These are phyloP conservation scores for Canna indica DNA, from an alignment of 176 grass and related monocot species.

Conservation along the genomic window DNA sequence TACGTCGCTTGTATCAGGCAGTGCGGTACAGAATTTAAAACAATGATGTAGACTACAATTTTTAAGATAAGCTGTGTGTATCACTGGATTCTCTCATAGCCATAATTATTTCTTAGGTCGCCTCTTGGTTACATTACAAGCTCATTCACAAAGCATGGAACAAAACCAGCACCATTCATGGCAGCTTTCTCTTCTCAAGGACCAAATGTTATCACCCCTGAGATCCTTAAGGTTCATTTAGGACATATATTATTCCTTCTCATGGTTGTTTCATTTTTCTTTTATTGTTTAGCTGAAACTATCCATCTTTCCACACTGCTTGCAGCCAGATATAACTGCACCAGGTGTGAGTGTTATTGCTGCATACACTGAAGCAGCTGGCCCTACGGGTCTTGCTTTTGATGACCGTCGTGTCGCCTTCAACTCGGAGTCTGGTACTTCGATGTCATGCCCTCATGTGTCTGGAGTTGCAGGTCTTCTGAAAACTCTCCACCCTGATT, in stretches of 20 bases:
- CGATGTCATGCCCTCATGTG: conserved; percentile 14
- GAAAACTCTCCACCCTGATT: conserved; percentile 8
- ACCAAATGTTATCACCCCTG: background rate
- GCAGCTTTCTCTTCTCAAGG: conserved; percentile 15
- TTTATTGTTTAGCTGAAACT: background rate
- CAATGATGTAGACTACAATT: too few species aligned
- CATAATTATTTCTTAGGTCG: background rate
- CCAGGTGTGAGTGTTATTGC: conserved; percentile 11
- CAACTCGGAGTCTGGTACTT: conserved; percentile 6
- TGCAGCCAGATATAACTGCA: conserved; percentile 20
- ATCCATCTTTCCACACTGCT: background rate
- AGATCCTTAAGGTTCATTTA: conserved; percentile 14
- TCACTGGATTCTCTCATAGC: background rate
- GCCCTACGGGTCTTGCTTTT: background rate
- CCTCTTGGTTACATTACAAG: background rate
- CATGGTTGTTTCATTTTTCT: background rate
- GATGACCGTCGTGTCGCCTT: conserved; percentile 7
- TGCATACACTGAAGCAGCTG: background rate
- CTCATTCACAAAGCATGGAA: background rate
- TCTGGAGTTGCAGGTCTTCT: conserved; percentile 16
- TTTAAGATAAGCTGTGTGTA: background rate
- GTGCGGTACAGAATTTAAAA: too few species aligned
- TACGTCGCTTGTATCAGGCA: too few species aligned
- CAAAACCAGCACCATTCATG: conserved; percentile 16
- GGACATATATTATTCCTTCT: background rate